A percentile compares a stretch with the other conserved stretches of the same genome.
phyloP scores from a whole-genome alignment of 2,329 filamentous ascomycete species.

The Aspergillus cejpii region DNA sequence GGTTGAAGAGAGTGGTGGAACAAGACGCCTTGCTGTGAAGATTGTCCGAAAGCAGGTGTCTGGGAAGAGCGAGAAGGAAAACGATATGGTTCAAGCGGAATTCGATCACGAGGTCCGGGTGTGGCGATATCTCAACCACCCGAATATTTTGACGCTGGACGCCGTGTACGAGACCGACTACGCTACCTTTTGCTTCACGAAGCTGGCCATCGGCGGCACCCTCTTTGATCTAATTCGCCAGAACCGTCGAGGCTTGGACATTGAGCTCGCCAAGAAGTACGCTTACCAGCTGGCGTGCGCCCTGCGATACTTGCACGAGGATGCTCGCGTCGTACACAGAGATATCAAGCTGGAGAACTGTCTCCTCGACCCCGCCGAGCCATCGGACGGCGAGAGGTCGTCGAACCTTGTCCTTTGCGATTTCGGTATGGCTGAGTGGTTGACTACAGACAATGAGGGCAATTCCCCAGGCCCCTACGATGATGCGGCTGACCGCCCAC shows the following conservation, averaged over 20 bases:
- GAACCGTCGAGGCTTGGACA: conserved; percentile 48
- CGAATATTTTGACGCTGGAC: conserved; percentile 56
- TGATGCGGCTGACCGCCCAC: conserved; percentile 42
- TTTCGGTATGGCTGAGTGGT: conserved; percentile 64
- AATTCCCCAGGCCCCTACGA: conserved; percentile 47
- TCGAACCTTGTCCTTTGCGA: conserved; percentile 59
- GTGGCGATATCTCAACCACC: conserved; percentile 59
- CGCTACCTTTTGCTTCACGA: conserved; percentile 64
- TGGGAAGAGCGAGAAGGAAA: conserved; percentile 53
- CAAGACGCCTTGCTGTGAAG: conserved; percentile 55
- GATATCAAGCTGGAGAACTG: conserved; percentile 66
- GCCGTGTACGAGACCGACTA: conserved; percentile 61
- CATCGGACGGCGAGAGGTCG: conserved; percentile 43
- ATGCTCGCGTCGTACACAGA: conserved; percentile 59
- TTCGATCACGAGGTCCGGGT: conserved; percentile 64
- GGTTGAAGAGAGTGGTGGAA: conserved; percentile 50
- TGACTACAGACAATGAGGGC: conserved; percentile 50
- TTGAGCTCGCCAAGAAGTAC: conserved; percentile 53
- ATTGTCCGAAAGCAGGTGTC: conserved; percentile 57
- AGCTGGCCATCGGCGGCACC: conserved; percentile 57
- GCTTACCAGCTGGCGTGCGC: conserved; percentile 58
- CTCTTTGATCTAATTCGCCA: conserved; percentile 57
- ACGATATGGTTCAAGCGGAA: conserved; percentile 59
- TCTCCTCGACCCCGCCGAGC: conserved; percentile 51
- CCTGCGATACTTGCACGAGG: conserved; percentile 60